Evolutionary conservation across 2,329 filamentous ascomycete genomes (phyloP).

Genomic region (Aschersonia sp.): DNA sequence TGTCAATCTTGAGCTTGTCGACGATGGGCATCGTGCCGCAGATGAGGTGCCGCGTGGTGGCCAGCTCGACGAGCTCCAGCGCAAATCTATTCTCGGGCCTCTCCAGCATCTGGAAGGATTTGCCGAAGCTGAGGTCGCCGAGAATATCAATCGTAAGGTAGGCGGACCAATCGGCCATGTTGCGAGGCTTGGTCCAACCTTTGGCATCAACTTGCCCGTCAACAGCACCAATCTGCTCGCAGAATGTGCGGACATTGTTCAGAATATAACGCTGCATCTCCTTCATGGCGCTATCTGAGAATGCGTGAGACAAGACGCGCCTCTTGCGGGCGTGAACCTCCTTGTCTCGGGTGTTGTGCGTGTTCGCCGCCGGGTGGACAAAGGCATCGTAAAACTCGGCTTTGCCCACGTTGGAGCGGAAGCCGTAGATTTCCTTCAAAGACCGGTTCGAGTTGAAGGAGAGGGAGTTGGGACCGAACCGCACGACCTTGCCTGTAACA

Average conservation of each 20-base stretch:
- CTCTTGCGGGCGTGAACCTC: slow-evolving; percentile 55
- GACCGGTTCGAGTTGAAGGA: slow-evolving; percentile 62
- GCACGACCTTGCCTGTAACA: slow-evolving; percentile 44
- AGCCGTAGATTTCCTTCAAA: slow-evolving; percentile 52
- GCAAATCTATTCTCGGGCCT: slow-evolving; percentile 48
- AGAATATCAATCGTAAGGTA: slow-evolving; percentile 50
- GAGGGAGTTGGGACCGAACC: slow-evolving; percentile 63
- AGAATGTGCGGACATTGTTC: slow-evolving; percentile 52
- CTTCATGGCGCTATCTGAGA: slow-evolving; percentile 51
- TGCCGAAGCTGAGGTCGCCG: slow-evolving; percentile 45
- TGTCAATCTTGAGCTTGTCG: slow-evolving; percentile 51
- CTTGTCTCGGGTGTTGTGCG: slow-evolving; percentile 59
- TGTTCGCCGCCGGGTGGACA: slow-evolving; percentile 56
- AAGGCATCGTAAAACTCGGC: slow-evolving; percentile 62
- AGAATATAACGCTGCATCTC: slow-evolving; percentile 55
- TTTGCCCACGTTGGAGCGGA: slow-evolving; percentile 49
- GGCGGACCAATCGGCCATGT: slow-evolving; percentile 50
- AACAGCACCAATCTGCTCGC: slow-evolving; percentile 35
- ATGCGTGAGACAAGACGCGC: slow-evolving; percentile 56
- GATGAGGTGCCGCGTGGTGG: slow-evolving; percentile 54
- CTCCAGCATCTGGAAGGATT: slow-evolving; percentile 49
- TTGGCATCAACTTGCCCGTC: slow-evolving; percentile 29
- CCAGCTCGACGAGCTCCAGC: slow-evolving; percentile 50
- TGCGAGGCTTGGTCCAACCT: slow-evolving; percentile 42
- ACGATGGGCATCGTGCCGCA: slow-evolving; percentile 60